phyloP scores from a whole-genome alignment of 140 eudicot genomes.

The Oenanthe javanica region DNA sequence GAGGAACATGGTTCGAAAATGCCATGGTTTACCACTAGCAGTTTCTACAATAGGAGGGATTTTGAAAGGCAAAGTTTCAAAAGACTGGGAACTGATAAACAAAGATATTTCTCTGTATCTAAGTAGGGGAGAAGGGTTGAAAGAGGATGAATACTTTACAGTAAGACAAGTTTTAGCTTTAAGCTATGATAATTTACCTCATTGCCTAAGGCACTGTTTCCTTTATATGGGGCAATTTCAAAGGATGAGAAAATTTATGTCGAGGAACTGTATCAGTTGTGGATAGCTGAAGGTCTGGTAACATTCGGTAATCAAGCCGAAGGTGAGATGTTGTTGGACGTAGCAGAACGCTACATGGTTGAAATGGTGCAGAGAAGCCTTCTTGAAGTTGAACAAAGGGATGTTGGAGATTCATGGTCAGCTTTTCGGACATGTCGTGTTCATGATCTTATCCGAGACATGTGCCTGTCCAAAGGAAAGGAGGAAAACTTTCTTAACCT shows the following conservation, averaged over 20 bases:
- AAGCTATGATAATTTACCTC: background rate
- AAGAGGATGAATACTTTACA: background rate
- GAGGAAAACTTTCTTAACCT: background rate
- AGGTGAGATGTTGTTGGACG: background rate
- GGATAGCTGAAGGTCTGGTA: background rate
- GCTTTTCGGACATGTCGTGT: background rate
- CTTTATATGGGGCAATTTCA: background rate
- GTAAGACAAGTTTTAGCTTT: background rate
- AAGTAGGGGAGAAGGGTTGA: too few species aligned
- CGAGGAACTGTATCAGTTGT: background rate
- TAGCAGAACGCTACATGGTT: background rate
- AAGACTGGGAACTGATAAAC: background rate
- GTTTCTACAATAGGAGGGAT: background rate
- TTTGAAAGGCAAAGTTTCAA: background rate
- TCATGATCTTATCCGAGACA: background rate
- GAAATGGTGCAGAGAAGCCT: background rate
- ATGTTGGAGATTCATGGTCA: background rate
- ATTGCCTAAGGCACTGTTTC: background rate
- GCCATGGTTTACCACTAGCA: conserved; percentile 3
- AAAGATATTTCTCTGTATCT: too few species aligned
- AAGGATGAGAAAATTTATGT: background rate
- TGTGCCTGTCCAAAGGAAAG: background rate
- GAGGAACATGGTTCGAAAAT: background rate
- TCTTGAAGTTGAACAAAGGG: background rate
- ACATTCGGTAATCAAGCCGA: background rate